Percentiles rank a stretch among this genome's conserved stretches.
Conservation (phyloP, 2,329 filamentous ascomycete genomes). For the Domatiomyces globalis region DNA sequence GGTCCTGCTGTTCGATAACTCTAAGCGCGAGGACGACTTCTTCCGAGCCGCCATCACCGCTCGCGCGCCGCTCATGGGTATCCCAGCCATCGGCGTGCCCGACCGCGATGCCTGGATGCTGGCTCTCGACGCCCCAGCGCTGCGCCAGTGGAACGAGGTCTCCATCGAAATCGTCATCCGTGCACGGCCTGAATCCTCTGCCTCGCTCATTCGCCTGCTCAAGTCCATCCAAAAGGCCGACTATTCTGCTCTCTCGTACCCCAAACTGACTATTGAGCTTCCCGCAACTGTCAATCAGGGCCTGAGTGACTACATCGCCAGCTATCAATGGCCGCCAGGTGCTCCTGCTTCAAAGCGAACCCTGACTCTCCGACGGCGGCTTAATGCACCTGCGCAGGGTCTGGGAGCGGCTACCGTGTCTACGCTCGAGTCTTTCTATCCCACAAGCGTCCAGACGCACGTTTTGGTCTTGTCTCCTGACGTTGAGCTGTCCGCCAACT, state of each 20-base stretch:
- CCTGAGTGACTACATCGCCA: conserved; percentile 47
- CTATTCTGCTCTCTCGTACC: conserved; percentile 53
- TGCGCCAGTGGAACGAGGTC: conserved; percentile 59
- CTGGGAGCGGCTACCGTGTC: conserved; percentile 59
- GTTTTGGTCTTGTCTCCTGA: conserved; percentile 75
- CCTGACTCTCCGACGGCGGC: conserved; percentile 60
- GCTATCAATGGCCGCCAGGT: conserved; percentile 53
- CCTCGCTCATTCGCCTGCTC: conserved; percentile 44
- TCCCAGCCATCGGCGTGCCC: neutral
- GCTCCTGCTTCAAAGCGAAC: conserved; percentile 32
- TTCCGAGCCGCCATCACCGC: conserved; percentile 52
- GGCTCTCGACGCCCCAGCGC: conserved; percentile 33
- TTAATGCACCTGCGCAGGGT: conserved; percentile 45
- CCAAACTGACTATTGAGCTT: conserved; percentile 73
- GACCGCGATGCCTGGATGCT: conserved; percentile 48
- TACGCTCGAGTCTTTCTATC: conserved; percentile 81
- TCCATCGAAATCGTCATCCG: conserved; percentile 74
- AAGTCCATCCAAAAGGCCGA: conserved; percentile 62
- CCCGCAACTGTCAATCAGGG: conserved; percentile 54
- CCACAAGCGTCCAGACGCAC: conserved; percentile 52
- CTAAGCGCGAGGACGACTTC: conserved; percentile 50
- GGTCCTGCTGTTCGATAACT: conserved; percentile 58
- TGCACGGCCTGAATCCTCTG: conserved; percentile 30
- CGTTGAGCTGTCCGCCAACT: conserved; percentile 63
- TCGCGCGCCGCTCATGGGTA: neutral